Evolutionary conservation across 2,329 filamentous ascomycete species (phyloP).

Genomic region (Dactylella cylindrospora): DNA sequence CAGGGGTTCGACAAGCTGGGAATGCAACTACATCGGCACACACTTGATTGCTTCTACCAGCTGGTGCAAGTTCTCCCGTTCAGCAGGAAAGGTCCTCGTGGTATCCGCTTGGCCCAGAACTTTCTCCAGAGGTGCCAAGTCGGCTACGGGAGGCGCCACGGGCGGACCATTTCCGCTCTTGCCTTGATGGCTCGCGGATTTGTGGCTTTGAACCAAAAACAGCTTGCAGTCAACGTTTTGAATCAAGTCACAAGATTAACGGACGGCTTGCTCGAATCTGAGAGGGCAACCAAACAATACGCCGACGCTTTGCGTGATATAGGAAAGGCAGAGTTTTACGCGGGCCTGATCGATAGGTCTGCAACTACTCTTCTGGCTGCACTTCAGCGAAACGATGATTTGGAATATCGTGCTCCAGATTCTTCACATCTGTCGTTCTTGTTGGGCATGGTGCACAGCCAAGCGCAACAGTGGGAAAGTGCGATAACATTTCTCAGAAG

Average conservation of each 20-base stretch:
- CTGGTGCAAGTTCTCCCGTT: slow-evolving; percentile 24
- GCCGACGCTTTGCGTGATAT: slow-evolving; percentile 33
- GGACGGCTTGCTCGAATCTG: slow-evolving; percentile 6
- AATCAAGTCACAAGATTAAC: slow-evolving; percentile 6
- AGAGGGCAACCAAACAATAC: slow-evolving; percentile 35
- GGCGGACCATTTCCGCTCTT: slow-evolving; percentile 26
- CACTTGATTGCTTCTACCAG: slow-evolving; percentile 30
- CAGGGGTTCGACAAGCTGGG: slow-evolving; percentile 21
- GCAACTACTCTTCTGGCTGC: slow-evolving; percentile 19
- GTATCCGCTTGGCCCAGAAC: slow-evolving; percentile 8
- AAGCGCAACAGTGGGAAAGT: slow-evolving; percentile 33
- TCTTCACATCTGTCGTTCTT: slow-evolving; percentile 34
- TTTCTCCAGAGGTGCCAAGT: slow-evolving; percentile 18
- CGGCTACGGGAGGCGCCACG: slow-evolving; percentile 21
- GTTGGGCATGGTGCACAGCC: slow-evolving; percentile 31
- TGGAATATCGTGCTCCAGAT: slow-evolving; percentile 27
- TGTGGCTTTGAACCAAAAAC: slow-evolving; percentile 15
- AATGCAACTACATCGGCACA: slow-evolving; percentile 24
- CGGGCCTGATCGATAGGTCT: slow-evolving; percentile 11
- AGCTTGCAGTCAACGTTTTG: slow-evolving; percentile 15
- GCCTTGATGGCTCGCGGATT: slow-evolving; percentile 24
- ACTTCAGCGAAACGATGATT: slow-evolving; percentile 29
- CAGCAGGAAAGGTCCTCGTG: slow-evolving; percentile 13
- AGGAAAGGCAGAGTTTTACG: slow-evolving; percentile 40
- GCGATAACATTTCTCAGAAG: slow-evolving; percentile 28